Conservation (phyloP, 805 yeast genomes). For the Starmerella powellii region DNA sequence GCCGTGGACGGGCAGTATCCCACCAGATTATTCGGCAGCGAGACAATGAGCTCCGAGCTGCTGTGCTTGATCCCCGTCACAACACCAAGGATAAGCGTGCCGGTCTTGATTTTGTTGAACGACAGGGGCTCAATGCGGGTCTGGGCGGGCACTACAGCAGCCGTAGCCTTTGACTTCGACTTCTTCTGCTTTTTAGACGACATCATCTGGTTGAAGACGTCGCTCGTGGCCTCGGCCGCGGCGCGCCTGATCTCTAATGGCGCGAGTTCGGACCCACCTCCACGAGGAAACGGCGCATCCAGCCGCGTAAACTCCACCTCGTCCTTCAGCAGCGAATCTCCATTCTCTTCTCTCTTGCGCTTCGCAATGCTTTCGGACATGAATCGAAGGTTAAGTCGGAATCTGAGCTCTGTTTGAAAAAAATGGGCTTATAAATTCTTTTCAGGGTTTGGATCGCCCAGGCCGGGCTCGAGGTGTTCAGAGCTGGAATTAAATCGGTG, state of each 20-base stretch:
- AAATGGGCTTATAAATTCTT: conserved; percentile 12
- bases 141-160: conserved; percentile 22
- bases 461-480: no score
- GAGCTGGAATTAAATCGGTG: no score
- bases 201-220: conserved; percentile 36
- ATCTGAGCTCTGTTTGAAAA: conserved; percentile 1
- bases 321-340: conserved; percentile 10
- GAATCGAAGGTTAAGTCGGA: neutral
- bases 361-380: conserved; percentile 5
- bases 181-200: conserved; percentile 29
- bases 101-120: conserved; percentile 54
- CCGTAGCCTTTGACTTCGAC: conserved; percentile 19
- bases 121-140: conserved; percentile 48
- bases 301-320: conserved; percentile 9
- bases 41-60: conserved; percentile 50
- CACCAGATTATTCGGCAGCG: conserved; percentile 67
- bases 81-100: conserved; percentile 68
- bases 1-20: conserved; percentile 65
- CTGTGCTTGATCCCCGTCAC: conserved; percentile 40
- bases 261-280: conserved; percentile 65
- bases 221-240: conserved; percentile 81
- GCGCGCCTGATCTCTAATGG: conserved; percentile 88
- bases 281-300: conserved; percentile 64
- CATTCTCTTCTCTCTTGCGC: conserved; percentile 16
- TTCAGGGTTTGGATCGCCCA: conserved; percentile 15